Evolutionary conservation across 2,329 filamentous ascomycete genomes (phyloP).

Genomic region (Fusarium luffae): DNA sequence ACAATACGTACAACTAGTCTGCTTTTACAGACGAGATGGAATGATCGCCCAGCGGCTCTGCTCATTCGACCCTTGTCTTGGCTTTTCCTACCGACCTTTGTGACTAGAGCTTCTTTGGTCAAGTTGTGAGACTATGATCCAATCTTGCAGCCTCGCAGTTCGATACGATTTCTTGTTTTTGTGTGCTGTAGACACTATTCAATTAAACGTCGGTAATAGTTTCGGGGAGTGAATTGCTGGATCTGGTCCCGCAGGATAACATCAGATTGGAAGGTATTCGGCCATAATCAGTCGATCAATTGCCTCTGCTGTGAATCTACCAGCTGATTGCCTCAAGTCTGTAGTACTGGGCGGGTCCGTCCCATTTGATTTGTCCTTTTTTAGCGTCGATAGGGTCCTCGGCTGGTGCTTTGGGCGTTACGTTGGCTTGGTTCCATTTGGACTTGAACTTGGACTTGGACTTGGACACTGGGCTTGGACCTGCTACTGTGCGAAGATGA

Average conservation of each 20-base stretch:
- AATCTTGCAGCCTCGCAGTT: constrained; percentile 25
- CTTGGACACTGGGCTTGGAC: constrained; percentile 1
- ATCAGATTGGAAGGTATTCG: constrained; percentile 38
- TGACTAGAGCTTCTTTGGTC: constrained; percentile 12
- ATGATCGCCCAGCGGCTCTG: constrained; percentile 34
- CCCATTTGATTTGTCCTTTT: constrained; percentile 19
- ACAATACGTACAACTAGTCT: constrained; percentile 3
- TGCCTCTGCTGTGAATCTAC: constrained; percentile 27
- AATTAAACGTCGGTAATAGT: constrained; percentile 14
- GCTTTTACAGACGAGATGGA: constrained; percentile 12
- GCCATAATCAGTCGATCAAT: constrained; percentile 46
- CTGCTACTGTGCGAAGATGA: constrained; percentile 30
- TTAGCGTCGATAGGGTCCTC: constrained; percentile 37
- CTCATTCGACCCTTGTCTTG: constrained; percentile 30
- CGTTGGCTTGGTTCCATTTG: background rate
- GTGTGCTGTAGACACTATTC: background rate
- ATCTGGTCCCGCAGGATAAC: constrained; percentile 27
- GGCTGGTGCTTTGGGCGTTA: background rate
- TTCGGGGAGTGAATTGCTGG: constrained; percentile 22
- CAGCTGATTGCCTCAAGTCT: constrained; percentile 39
- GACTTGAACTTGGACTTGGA: background rate
- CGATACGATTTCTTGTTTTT: constrained; percentile 31
- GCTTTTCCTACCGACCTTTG: constrained; percentile 2
- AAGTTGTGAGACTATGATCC: constrained; percentile 20
- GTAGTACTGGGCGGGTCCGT: constrained; percentile 37